Evolutionary conservation across 2,329 filamentous ascomycete species (phyloP), one percentile per base, ranked within the genome.

Genomic region (Neopestalotiopsis sp.): DNA sequence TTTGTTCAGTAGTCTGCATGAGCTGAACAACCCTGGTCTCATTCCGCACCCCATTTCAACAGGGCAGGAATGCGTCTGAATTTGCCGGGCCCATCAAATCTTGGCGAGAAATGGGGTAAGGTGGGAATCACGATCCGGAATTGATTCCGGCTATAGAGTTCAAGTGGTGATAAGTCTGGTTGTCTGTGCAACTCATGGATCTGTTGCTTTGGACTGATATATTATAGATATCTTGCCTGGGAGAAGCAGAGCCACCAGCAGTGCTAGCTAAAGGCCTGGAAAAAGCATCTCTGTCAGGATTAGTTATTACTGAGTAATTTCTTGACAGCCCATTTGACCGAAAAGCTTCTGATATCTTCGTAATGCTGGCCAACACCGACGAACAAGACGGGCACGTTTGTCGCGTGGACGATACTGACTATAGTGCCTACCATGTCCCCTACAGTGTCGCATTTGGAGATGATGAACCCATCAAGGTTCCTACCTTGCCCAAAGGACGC

Each of bases 351-450:
- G 70, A 92, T 82, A 76, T 92, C 90, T 56, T 88, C 90, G 76
- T 92, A 92, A 76, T 91, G 89, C 79, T 92, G 90, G 13, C 90
- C 90, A 34, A 91, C 89, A 68, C 88, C 96, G 73, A 99, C 88
- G 78, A 99, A 99, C 12, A 98, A 87, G 24, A 99, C 94, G 0
- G 97, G 97, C 61, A 99, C 97, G 34, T 95, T 94, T 3, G 97
- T 99, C 3, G 96, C 95, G 82, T 98, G 95, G 53, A 99, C 95
- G 85, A 99, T 95, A 79, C 94, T 97, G 71, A 99, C 96, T 72
- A 99, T 85, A 2, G 95, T 98, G 74, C 88, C 94, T 58, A 98
- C 94, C 95, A 98, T 98, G 82, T 98, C 95, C n/a, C 96, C 97
- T 49, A 99, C 97, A 0, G 96, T 99, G 83, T 99, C 96, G 80